These are phyloP conservation scores for Posidonia australis DNA, from an alignment of 106 monocot species.

Conservation along the genomic window DNA sequence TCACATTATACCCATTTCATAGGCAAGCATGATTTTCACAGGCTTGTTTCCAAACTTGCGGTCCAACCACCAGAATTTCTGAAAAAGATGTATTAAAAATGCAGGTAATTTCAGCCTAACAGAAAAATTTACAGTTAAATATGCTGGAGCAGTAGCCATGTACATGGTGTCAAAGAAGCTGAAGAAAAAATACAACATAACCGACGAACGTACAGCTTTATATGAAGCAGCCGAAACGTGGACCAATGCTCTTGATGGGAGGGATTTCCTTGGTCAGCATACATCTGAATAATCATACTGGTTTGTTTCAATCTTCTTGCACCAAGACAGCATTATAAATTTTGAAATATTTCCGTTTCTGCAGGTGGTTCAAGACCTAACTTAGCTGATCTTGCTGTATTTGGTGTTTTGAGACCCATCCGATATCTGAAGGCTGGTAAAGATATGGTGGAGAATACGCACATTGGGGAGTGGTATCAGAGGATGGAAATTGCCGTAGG, in stretches of 20 bases:
- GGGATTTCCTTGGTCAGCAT: constrained; percentile 69
- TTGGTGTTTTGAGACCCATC: constrained; percentile 84
- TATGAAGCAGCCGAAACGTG: constrained; percentile 92
- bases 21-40: no score
- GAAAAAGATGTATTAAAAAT: no score
- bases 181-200: constrained; percentile 95
- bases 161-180: constrained; percentile 93
- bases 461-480: constrained; percentile 77
- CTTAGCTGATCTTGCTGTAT: constrained; percentile 90
- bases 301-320: background rate
- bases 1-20: no score
- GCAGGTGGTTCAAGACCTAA: constrained; percentile 83
- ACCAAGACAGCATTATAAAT: background rate
- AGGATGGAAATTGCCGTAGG: constrained; percentile 79
- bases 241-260: constrained; percentile 77
- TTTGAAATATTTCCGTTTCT: background rate
- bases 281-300: background rate
- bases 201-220: constrained; percentile 82
- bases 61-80: no score
- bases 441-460: constrained; percentile 94
- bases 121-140: constrained; percentile 68
- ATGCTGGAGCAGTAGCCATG: constrained; percentile 89
- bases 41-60: no score
- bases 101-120: constrained; percentile 75
- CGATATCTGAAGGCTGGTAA: constrained; percentile 64